Evolutionary conservation across 768 basidiomycete species (phyloP).

Genomic region (Psilocybe azurescens): DNA sequence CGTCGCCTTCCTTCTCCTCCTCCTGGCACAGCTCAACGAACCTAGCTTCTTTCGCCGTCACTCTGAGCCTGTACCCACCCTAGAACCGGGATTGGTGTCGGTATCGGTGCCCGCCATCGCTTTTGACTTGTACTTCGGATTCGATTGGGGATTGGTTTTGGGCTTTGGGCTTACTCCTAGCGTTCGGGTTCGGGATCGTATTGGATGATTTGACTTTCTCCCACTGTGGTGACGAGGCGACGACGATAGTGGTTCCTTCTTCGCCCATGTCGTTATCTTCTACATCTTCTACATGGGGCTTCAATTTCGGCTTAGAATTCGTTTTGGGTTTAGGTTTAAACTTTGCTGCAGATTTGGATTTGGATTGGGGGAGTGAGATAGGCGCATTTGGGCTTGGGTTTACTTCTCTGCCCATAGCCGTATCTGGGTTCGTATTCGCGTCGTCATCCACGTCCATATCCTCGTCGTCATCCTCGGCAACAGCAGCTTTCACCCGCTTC

Average conservation of each 20-base stretch:
- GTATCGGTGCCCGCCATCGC: slow-evolving; percentile 9
- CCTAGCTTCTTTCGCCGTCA: background rate
- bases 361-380: too few species aligned
- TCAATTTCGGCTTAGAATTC: too few species aligned
- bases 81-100: slow-evolving; percentile 17
- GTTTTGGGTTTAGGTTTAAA: background rate
- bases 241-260: slow-evolving; percentile 5
- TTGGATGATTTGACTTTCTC: slow-evolving; percentile 3
- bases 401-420: too few species aligned
- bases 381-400: too few species aligned
- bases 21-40: background rate
- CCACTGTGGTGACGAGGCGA: slow-evolving; percentile 16
- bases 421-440: too few species aligned
- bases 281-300: too few species aligned
- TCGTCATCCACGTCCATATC: too few species aligned
- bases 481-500: too few species aligned
- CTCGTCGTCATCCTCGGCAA: too few species aligned
- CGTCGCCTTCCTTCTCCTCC: background rate
- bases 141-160: slow-evolving; percentile 13
- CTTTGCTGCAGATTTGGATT: too few species aligned
- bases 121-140: slow-evolving; percentile 1
- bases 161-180: slow-evolving; percentile 9
- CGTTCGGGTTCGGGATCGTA: background rate
- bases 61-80: slow-evolving; percentile 16
- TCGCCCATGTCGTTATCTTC: slow-evolving; percentile 14